Evolutionary conservation across 2,329 filamentous ascomycete genomes (phyloP), one percentile per base, ranked within the genome.

Genomic region (Fusarium avenaceum): DNA sequence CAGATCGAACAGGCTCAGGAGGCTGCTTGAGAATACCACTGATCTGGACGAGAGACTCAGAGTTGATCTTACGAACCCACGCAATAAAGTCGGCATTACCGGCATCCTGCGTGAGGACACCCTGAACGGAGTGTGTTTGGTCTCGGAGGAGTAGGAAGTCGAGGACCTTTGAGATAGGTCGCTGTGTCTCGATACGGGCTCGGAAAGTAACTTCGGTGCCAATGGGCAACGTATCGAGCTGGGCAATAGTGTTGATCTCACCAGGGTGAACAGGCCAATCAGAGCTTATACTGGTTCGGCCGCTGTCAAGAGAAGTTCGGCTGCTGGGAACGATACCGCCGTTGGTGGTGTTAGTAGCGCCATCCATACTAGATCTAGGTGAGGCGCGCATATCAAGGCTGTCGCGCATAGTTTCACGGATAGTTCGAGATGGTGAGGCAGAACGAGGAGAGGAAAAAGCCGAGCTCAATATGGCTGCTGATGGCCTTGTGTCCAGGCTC

Each of bases 91-190:
- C 88, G 86, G 68, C 89, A 82, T 74, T 81, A 68, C 40, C 62
- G 47, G 60, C 61, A 65, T 76, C 78, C 70, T 77, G 77, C 56
- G 77, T 65, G 17, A 97, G 82, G 4, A 97, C 92, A 65, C 93
- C 94, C 78, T 97, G 94, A 51, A 97, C 88, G 24, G 93, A 96
- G 69, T 87, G 85, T 14, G 92, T 89, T 80, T 94, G 91, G 79
- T 97, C 93, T 56, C 94, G 90, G 75, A 97, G 91, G 60, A 97
- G 87, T 43, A 97, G 82, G 78, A 97, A 97, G 73, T 93, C 92
- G 33, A 97, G 84, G 70, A 92, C 90, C 72, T 92, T 86, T 76
- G 93, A 95, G 81, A 97, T 86, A 72, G 91, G 90, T 46, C 94
- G 89, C 60, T 96, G 85, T 57, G 94, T 92, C 66, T 80, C 74